Conservation (phyloP, 495 filamentous ascomycete species). For the Talaromyces thailandensis region DNA sequence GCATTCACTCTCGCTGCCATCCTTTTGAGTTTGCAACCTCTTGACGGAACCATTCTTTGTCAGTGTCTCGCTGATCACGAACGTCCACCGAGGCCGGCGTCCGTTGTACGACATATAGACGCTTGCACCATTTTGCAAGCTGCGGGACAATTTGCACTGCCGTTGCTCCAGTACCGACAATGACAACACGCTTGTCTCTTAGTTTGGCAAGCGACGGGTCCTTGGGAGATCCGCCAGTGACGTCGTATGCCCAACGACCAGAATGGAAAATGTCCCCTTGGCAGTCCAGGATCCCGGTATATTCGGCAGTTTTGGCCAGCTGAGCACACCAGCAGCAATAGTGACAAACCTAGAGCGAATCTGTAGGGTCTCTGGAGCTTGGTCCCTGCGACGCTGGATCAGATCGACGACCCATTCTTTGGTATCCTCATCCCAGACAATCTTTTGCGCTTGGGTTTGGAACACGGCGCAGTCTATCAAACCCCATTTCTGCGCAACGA, state of each 20-base stretch:
- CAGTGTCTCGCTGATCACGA: slow-evolving; percentile 39
- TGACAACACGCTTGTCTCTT: slow-evolving; percentile 32
- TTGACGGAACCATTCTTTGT: background rate
- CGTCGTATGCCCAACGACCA: slow-evolving; percentile 31
- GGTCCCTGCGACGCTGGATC: slow-evolving; percentile 16
- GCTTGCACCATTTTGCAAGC: slow-evolving; percentile 20
- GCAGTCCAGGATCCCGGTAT: slow-evolving; percentile 13
- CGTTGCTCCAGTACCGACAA: slow-evolving; percentile 42
- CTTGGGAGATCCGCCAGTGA: slow-evolving; percentile 42
- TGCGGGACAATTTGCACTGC: slow-evolving; percentile 33
- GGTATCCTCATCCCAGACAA: slow-evolving; percentile 13
- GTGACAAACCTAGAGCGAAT: slow-evolving; percentile 14
- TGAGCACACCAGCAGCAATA: slow-evolving; percentile 11
- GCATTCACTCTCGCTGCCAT: slow-evolving; percentile 34
- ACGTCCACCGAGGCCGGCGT: slow-evolving; percentile 41
- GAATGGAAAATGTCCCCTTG: slow-evolving; percentile 28
- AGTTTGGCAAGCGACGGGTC: slow-evolving; percentile 28
- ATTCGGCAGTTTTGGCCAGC: slow-evolving; percentile 18
- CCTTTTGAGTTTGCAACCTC: slow-evolving; percentile 26
- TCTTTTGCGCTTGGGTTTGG: slow-evolving; percentile 9
- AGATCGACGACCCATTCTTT: slow-evolving; percentile 33
- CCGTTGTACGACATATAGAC: slow-evolving; percentile 40
- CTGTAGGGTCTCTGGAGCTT: slow-evolving; percentile 1
- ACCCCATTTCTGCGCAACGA: slow-evolving; percentile 25
- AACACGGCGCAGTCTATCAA: slow-evolving; percentile 37